A percentile compares a stretch with the other conserved stretches of the same genome.
Evolutionary conservation across 768 basidiomycete species (phyloP).

Genomic region (Tephrocybe sp.): DNA sequence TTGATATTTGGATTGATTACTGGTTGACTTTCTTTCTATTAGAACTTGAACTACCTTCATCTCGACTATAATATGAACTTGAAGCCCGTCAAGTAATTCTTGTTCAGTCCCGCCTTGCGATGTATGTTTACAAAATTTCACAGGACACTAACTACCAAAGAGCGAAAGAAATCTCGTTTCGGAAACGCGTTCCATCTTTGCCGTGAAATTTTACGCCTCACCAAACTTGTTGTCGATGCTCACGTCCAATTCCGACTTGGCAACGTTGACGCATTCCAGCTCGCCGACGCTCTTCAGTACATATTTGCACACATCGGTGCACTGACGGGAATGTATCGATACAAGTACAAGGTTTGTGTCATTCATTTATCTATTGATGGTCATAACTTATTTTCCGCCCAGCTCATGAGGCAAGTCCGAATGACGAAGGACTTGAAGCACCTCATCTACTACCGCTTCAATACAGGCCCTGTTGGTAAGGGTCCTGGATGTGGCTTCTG

Average conservation of each 20-base stretch:
- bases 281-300: slow-evolving; percentile 97
- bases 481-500: slow-evolving; percentile 99
- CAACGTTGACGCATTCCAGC: slow-evolving; percentile 98
- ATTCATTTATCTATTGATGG: background rate
- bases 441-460: slow-evolving; percentile 97
- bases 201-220: slow-evolving; percentile 95
- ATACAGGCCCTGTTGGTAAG: slow-evolving; percentile 98
- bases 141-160: slow-evolving; percentile 96
- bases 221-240: slow-evolving; percentile 97
- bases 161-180: slow-evolving; percentile 99
- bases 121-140: slow-evolving; percentile 12
- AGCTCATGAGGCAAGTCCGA: slow-evolving; percentile 98
- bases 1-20: background rate
- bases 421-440: slow-evolving; percentile 99
- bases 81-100: slow-evolving; percentile 80
- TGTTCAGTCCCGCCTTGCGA: background rate
- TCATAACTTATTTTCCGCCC: slow-evolving; percentile 5
- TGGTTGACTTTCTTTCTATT: slow-evolving; percentile 5
- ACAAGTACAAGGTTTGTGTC: slow-evolving; percentile 89
- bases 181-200: slow-evolving; percentile 99
- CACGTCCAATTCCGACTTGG: slow-evolving; percentile 98
- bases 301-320: slow-evolving; percentile 98
- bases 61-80: slow-evolving; percentile 98
- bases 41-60: slow-evolving; percentile 93
- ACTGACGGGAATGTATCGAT: slow-evolving; percentile 98